Percentiles rank a stretch among this genome's conserved stretches.
Evolutionary conservation across 2,329 filamentous ascomycete genomes (phyloP).

Genomic region (Pseudopithomyces maydicus): DNA sequence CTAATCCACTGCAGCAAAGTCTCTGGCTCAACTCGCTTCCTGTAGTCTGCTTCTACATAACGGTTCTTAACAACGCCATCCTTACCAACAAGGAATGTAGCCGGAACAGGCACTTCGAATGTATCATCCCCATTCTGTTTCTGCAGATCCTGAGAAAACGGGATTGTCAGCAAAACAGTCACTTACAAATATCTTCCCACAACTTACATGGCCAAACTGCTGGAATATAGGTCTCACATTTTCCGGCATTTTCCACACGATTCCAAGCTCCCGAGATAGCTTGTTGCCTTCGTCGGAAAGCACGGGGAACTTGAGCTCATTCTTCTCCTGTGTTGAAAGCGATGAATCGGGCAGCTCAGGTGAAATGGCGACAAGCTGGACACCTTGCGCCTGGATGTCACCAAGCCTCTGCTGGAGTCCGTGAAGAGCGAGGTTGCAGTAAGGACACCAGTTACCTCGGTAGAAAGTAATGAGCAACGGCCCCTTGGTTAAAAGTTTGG

Average conservation of each 20-base stretch:
- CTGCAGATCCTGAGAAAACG: neutral
- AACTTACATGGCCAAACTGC: slow-evolving; percentile 5
- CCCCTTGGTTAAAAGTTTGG: slow-evolving; percentile 30
- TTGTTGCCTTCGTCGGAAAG: slow-evolving; percentile 47
- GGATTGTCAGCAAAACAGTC: neutral
- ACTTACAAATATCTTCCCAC: neutral
- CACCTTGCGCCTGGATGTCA: slow-evolving; percentile 45
- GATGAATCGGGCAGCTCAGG: slow-evolving; percentile 49
- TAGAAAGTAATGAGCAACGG: slow-evolving; percentile 53
- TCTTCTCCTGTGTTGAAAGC: slow-evolving; percentile 48
- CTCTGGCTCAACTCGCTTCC: slow-evolving; percentile 9
- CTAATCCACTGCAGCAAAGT: slow-evolving; percentile 7
- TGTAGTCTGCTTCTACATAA: slow-evolving; percentile 12
- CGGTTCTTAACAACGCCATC: slow-evolving; percentile 9
- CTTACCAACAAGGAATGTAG: slow-evolving; percentile 6
- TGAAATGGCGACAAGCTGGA: slow-evolving; percentile 50
- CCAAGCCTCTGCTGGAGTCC: slow-evolving; percentile 43
- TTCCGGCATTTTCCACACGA: slow-evolving; percentile 13
- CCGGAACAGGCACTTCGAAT: slow-evolving; percentile 9
- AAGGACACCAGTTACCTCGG: slow-evolving; percentile 55
- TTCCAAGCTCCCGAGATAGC: slow-evolving; percentile 29
- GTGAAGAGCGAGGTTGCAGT: slow-evolving; percentile 50
- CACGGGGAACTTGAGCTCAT: slow-evolving; percentile 48
- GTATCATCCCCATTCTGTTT: slow-evolving; percentile 11
- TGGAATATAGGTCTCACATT: neutral